These are phyloP conservation scores for Calycina herbarum DNA, from an alignment of 2,329 filamentous ascomycete genomes.

Conservation along the genomic window DNA sequence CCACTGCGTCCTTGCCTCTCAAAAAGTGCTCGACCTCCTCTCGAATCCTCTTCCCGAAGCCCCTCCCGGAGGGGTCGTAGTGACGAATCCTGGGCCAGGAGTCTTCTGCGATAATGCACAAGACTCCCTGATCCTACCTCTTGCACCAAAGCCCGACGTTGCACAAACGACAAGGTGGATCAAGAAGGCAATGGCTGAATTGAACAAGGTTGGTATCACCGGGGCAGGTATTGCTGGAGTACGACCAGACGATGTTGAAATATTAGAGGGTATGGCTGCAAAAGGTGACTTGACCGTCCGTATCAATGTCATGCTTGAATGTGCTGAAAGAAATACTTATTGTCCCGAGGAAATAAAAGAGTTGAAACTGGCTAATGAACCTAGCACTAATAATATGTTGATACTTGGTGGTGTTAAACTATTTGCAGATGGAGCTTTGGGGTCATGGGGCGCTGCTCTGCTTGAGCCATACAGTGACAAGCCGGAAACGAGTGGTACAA, in stretches of 20 bases:
- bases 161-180: constrained; percentile 56
- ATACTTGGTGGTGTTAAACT: constrained; percentile 65
- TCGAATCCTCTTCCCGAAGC: constrained; percentile 48
- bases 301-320: constrained; percentile 70
- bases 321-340: constrained; percentile 61
- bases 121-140: constrained; percentile 52
- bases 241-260: constrained; percentile 51
- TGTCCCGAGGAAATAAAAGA: constrained; percentile 54
- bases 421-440: constrained; percentile 69
- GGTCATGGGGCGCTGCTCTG: constrained; percentile 71
- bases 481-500: constrained; percentile 59
- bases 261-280: constrained; percentile 54
- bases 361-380: constrained; percentile 25
- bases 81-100: constrained; percentile 60
- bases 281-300: constrained; percentile 58
- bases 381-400: constrained; percentile 39
- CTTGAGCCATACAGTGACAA: constrained; percentile 70
- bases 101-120: constrained; percentile 76
- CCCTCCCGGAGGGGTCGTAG: constrained; percentile 63
- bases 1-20: constrained; percentile 70
- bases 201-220: constrained; percentile 66
- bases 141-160: constrained; percentile 57
- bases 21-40: constrained; percentile 61
- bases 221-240: constrained; percentile 70
- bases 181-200: constrained; percentile 58